These are phyloP conservation scores for Byssochlamys sp. DNA, from an alignment of 2,329 filamentous ascomycete genomes.

Conservation along the genomic window DNA sequence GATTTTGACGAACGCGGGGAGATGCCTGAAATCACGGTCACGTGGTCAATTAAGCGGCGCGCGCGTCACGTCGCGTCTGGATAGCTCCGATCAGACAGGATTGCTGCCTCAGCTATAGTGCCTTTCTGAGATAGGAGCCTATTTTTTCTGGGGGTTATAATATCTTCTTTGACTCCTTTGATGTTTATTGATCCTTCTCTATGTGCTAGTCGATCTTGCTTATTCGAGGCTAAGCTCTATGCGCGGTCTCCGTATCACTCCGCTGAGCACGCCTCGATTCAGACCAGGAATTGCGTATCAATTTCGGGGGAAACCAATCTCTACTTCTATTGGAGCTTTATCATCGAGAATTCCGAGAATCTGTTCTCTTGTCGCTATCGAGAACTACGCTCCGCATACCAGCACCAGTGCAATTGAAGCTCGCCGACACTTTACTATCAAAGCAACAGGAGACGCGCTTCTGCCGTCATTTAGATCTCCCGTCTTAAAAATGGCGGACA, in stretches of 20 bases:
- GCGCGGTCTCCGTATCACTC: neutral
- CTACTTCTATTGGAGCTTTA: neutral
- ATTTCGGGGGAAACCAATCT: neutral
- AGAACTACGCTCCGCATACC: neutral
- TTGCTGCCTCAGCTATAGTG: neutral
- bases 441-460: neutral
- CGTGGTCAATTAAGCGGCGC: neutral
- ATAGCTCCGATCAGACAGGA: neutral
- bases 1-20: neutral
- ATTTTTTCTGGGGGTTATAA: neutral
- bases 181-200: neutral
- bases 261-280: neutral
- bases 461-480: neutral
- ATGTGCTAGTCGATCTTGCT: neutral
- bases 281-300: neutral
- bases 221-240: neutral
- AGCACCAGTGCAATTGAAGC: neutral
- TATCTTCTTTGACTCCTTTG: neutral
- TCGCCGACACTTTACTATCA: neutral
- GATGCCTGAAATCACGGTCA: neutral
- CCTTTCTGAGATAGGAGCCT: neutral
- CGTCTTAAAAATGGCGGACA: constrained; percentile 17
- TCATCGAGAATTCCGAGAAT: neutral
- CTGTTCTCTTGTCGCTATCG: neutral
- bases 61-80: neutral